Percentiles rank a stretch among this genome's conserved stretches.
Conservation (phyloP, 2,329 filamentous ascomycete genomes). For the Colletotrichum tropicicola region DNA sequence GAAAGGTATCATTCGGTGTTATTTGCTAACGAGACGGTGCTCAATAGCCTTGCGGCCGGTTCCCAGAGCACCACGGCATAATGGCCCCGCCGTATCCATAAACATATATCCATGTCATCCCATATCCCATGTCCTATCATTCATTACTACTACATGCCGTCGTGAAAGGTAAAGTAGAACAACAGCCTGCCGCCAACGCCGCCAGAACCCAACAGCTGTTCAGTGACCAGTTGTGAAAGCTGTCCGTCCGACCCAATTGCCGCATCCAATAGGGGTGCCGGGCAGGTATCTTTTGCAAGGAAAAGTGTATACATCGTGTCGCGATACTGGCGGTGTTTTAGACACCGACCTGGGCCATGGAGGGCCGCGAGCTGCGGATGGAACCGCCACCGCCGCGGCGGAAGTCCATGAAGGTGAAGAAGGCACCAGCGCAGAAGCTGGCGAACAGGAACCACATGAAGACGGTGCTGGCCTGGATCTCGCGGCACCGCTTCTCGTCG, state of each 20-base stretch:
- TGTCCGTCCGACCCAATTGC: no score
- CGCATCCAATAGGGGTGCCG: no score
- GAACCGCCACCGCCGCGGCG: slow-evolving; percentile 58
- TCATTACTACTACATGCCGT: slow-evolving; percentile 23
- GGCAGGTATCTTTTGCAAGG: not conserved
- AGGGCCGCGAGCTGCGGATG: slow-evolving; percentile 53
- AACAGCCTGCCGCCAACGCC: slow-evolving; percentile 20
- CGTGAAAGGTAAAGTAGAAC: slow-evolving; percentile 23
- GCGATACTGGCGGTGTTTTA: no score
- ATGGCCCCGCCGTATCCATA: slow-evolving; percentile 13
- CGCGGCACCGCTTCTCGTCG: slow-evolving; percentile 73
- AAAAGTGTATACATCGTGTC: no score
- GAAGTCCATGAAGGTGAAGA: slow-evolving; percentile 63
- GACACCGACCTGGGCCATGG: slow-evolving; percentile 66
- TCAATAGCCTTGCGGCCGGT: not conserved
- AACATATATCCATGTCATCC: slow-evolving; percentile 17
- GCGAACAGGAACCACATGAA: slow-evolving; percentile 85
- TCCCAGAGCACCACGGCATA: not conserved
- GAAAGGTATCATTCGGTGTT: slow-evolving; percentile 6
- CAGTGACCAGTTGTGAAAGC: not conserved
- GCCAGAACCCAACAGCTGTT: not conserved
- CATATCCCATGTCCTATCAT: slow-evolving; percentile 15
- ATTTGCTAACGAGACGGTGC: not conserved
- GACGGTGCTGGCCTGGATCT: slow-evolving; percentile 77
- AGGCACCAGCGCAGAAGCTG: slow-evolving; percentile 64